phyloP scores from a whole-genome alignment of 345 rosid genomes.

The Abelmoschus esculentus region DNA sequence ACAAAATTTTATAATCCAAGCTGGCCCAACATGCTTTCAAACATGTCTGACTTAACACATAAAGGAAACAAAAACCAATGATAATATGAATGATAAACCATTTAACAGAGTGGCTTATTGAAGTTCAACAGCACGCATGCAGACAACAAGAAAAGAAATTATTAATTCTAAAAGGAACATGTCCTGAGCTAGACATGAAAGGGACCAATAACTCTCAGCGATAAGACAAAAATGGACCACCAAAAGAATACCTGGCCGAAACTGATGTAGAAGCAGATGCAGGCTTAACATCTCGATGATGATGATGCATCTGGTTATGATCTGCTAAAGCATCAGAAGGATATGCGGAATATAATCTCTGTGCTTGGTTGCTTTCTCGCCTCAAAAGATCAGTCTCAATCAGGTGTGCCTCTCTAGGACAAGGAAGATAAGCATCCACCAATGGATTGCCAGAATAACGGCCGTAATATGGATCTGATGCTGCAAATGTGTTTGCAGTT shows the following conservation, averaged over 20 bases:
- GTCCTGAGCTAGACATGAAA: not conserved
- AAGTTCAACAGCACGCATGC: not conserved
- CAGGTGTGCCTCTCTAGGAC: not conserved
- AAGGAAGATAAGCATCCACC: not conserved
- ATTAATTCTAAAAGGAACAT: not conserved
- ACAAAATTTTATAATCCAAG: too few species aligned
- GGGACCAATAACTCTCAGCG: not conserved
- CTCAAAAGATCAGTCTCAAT: not conserved
- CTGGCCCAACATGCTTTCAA: too few species aligned
- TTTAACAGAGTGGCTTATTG: not conserved
- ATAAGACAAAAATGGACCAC: slow-evolving; percentile 29
- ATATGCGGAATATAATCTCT: slow-evolving; percentile 30
- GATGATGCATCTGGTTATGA: slow-evolving; percentile 23
- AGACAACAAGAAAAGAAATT: not conserved
- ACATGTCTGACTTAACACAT: too few species aligned
- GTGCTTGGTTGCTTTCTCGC: slow-evolving; percentile 3
- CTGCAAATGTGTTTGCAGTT: not conserved
- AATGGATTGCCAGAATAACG: not conserved
- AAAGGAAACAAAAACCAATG: too few species aligned
- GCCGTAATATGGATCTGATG: not conserved
- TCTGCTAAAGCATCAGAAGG: slow-evolving; percentile 30
- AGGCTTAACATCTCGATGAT: slow-evolving; percentile 20
- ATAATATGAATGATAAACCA: not conserved
- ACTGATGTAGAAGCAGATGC: slow-evolving; percentile 32
- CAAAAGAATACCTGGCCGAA: slow-evolving; percentile 52